These are phyloP conservation scores for Fusarium ramigenum DNA, from an alignment of 2,329 filamentous ascomycete species.

Conservation along the genomic window DNA sequence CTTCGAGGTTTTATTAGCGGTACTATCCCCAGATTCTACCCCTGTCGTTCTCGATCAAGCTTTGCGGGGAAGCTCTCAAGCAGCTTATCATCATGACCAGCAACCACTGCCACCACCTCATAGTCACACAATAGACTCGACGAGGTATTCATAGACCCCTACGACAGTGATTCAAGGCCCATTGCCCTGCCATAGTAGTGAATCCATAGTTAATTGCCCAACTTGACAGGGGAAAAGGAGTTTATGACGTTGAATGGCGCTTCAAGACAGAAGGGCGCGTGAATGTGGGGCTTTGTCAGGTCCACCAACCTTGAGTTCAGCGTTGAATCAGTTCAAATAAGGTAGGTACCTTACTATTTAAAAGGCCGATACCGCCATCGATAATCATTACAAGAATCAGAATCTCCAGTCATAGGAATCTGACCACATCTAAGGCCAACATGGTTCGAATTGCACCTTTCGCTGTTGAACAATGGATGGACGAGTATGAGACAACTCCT, in stretches of 20 bases:
- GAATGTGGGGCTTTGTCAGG: neutral
- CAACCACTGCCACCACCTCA: neutral
- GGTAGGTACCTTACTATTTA: neutral
- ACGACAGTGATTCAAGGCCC: neutral
- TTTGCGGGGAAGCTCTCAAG: constrained; percentile 18
- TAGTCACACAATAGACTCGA: neutral
- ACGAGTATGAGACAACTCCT: constrained; percentile 65
- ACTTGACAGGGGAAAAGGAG: neutral
- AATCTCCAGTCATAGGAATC: neutral
- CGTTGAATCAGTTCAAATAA: neutral
- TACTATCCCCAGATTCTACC: constrained; percentile 14
- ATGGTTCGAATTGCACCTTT: constrained; percentile 71
- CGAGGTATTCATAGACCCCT: neutral
- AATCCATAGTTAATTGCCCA: neutral
- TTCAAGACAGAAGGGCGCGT: neutral
- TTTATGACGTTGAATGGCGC: neutral
- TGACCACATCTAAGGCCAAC: neutral
- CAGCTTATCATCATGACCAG: neutral
- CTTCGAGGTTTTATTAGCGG: neutral
- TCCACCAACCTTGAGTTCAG: neutral
- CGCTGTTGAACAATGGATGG: constrained; percentile 78
- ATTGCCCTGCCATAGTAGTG: neutral
- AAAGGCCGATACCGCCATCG: neutral
- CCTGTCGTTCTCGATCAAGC: constrained; percentile 11
- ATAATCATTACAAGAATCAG: neutral